Base-by-base conservation (phyloP, 2,329 filamentous ascomycete genomes). In the Curvularia spicifera region DNA sequence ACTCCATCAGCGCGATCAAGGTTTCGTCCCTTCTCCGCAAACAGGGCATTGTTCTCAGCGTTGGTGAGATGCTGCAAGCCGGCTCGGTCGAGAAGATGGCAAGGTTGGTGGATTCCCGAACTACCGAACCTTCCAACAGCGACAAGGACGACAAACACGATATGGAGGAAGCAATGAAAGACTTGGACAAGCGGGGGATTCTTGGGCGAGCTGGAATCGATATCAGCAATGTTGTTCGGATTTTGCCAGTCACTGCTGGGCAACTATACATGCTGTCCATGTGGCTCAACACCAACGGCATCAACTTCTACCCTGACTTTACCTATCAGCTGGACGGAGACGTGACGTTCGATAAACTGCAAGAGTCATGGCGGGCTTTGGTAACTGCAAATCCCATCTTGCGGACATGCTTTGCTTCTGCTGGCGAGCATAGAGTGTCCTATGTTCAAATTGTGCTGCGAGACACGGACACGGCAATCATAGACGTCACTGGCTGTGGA, bases 1-100 rank as follows among this genome's bases (percentile, higher is more conserved):
- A 97, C 73, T 97, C 93, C 0, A 96, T 97, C 74, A 94, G 89
- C 63, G 89, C 92, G 1, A 95, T 97, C 78, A 96, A 95, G 69
- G 87, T 93, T 3, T 87, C 88, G 8, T 84, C 89, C 0, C 80
- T 93, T 7, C 79, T 97, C 4, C 87, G 86, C 42, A 89, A 85
- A 64, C 77, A 82, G 42, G 85, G 82, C 0, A 76, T 97, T 7
- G 76, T 78, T 12, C 74, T 96, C 0, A 83, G 83, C 33, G 89
- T 94, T 3, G 88, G 89, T 42, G 85, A 91, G 39, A 85, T 97
- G 68, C 78, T 96, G 2, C 85, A 80, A 58, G 86, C 88, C 1
- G 81, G 83, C 4, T 91, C 86, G 0, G 81, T 96, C 22, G 71
- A 77, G 1, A 83, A 87, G 1, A 92, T 96, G 82, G 85, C 85